A percentile compares a stretch with the other conserved stretches of the same genome.
phyloP scores from a whole-genome alignment of 331 rosid species.

The Ulmus americana region DNA sequence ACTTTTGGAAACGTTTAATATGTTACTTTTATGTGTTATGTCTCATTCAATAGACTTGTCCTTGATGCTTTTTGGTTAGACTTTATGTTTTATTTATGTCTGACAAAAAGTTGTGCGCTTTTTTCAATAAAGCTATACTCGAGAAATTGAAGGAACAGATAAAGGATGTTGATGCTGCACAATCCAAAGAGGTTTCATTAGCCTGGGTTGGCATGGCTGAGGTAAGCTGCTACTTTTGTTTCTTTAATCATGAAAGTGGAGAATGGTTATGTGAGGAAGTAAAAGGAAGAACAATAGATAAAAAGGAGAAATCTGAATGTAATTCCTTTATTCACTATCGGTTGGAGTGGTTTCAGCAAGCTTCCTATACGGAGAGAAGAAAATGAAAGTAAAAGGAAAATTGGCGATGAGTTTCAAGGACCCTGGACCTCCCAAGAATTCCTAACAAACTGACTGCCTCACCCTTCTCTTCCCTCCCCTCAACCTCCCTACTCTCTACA shows the following conservation, averaged over 20 bases:
- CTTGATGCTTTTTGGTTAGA: neutral
- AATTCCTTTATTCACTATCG: too few relatives aligned
- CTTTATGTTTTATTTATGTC: neutral
- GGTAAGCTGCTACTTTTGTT: slow-evolving; percentile 39
- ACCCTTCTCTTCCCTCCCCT: too few relatives aligned
- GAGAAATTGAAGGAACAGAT: slow-evolving; percentile 55
- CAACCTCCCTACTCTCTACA: too few relatives aligned
- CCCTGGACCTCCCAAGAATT: too few relatives aligned
- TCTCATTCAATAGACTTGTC: neutral
- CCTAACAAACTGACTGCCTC: too few relatives aligned
- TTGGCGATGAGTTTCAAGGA: too few relatives aligned
- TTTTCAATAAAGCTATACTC: slow-evolving; percentile 46
- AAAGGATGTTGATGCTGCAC: slow-evolving; percentile 61
- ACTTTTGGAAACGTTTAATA: slow-evolving; percentile 10
- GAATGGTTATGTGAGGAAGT: neutral
- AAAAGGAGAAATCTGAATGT: too few relatives aligned
- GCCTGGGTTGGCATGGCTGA: slow-evolving; percentile 88
- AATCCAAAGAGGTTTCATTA: slow-evolving; percentile 64
- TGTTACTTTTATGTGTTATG: neutral
- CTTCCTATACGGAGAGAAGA: too few relatives aligned
- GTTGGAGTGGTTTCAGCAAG: too few relatives aligned
- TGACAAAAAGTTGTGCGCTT: neutral
- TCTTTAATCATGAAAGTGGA: slow-evolving; percentile 13
- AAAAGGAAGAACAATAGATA: too few relatives aligned
- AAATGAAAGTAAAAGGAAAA: too few relatives aligned